Conservation (phyloP, 225 moss, liverwort and hornwort species). For the Rhytidiadelphus loreus region DNA sequence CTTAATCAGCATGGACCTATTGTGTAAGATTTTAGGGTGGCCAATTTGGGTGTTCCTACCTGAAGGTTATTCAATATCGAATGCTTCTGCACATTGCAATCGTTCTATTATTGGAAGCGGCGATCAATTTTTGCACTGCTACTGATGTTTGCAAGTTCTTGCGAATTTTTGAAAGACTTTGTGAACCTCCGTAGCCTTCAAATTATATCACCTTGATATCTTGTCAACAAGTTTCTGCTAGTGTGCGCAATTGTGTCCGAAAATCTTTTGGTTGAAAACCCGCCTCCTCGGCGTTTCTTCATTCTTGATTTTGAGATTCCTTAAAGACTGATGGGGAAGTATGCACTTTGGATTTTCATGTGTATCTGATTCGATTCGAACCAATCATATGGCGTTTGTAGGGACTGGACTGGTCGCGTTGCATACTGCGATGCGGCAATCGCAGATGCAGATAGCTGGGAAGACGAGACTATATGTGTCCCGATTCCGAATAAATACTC, state of each 20-base stretch:
- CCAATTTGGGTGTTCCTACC: not conserved
- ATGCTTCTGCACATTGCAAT: not conserved
- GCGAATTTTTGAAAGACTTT: not conserved
- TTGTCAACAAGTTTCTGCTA: not conserved
- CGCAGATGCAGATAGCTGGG: slow-evolving; percentile 29
- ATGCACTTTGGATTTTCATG: not conserved
- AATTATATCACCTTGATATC: not conserved
- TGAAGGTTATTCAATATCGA: not conserved
- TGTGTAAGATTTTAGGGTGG: not conserved
- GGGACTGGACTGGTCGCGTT: slow-evolving; percentile 70
- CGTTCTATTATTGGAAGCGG: not conserved
- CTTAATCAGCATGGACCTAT: not conserved
- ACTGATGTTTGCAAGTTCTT: not conserved
- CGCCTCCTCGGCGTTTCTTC: not conserved
- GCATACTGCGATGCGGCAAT: slow-evolving; percentile 62
- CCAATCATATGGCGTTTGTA: slow-evolving; percentile 6
- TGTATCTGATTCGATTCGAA: not conserved
- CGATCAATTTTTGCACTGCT: not conserved
- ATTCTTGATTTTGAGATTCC: not conserved
- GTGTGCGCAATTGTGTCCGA: not conserved
- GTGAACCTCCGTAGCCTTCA: not conserved
- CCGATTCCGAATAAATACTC: slow-evolving; percentile 11
- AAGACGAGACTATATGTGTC: slow-evolving; percentile 4
- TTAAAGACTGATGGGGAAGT: not conserved
- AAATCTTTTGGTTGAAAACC: not conserved